These are phyloP conservation scores for Massospora cicadina DNA, from an alignment of 371 early-diverging fungal species.

Conservation along the genomic window DNA sequence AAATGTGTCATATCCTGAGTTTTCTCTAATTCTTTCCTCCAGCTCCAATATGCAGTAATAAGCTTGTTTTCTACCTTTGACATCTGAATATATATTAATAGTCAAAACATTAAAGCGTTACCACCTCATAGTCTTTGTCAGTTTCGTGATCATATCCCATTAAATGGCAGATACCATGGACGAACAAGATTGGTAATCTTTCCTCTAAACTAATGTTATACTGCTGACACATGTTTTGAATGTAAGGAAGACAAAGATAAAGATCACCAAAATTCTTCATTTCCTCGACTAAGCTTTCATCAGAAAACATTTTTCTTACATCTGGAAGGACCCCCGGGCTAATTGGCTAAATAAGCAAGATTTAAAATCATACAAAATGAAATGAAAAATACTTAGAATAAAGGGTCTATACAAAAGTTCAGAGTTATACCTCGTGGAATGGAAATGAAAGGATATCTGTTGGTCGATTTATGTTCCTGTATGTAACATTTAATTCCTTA, in stretches of 20 bases:
- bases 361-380: neutral
- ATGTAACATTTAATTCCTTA: slow-evolving; percentile 10
- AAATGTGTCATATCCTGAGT: neutral
- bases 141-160: slow-evolving; percentile 15
- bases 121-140: slow-evolving; percentile 10
- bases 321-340: slow-evolving; percentile 8
- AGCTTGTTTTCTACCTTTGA: neutral
- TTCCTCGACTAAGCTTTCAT: slow-evolving; percentile 8
- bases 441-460: slow-evolving; percentile 16
- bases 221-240: neutral
- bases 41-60: neutral
- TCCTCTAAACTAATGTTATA: slow-evolving; percentile 9
- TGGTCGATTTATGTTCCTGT: slow-evolving; percentile 11
- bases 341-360: neutral
- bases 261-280: slow-evolving; percentile 10
- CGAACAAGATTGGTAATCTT: slow-evolving; percentile 12
- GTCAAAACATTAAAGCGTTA: slow-evolving; percentile 2
- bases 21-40: neutral
- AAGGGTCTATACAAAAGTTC: neutral
- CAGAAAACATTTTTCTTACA: neutral
- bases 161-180: slow-evolving; percentile 15
- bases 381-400: too few relatives aligned
- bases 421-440: slow-evolving; percentile 8
- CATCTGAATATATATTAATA: neutral
- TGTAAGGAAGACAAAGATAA: slow-evolving; percentile 10